These are phyloP conservation scores for Candida sithepensis DNA, from an alignment of 805 yeast species.

Conservation along the genomic window DNA sequence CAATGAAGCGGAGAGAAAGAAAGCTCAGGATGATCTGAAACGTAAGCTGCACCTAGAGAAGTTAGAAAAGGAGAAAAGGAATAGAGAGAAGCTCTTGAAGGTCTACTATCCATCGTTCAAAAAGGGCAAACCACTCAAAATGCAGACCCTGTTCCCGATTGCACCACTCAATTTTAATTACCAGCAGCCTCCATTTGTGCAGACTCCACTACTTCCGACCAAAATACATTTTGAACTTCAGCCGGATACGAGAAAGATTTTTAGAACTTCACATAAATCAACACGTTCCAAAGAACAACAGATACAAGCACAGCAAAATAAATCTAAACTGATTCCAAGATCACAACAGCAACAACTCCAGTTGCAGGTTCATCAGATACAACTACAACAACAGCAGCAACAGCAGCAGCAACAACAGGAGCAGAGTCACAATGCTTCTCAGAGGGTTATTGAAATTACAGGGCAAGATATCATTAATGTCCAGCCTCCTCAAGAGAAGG, in stretches of 20 bases:
- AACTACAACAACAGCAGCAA: constrained; percentile 4
- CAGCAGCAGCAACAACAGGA: constrained; percentile 5
- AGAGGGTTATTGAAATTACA: constrained; percentile 24
- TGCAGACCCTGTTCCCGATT: constrained; percentile 63
- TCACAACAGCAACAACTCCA: constrained; percentile 2
- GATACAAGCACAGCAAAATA: background rate
- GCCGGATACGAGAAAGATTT: constrained; percentile 53
- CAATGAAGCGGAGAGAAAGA: constrained; percentile 10
- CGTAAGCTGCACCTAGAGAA: constrained; percentile 11
- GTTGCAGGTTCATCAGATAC: constrained; percentile 3
- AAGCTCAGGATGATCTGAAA: constrained; percentile 7
- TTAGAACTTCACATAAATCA: constrained; percentile 33
- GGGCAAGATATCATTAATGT: constrained; percentile 25
- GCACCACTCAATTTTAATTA: constrained; percentile 51
- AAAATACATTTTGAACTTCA: constrained; percentile 59
- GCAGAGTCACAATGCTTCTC: constrained; percentile 8
- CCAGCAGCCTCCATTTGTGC: constrained; percentile 44
- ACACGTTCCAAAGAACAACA: constrained; percentile 8
- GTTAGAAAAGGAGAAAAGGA: constrained; percentile 29
- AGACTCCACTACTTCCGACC: constrained; percentile 54
- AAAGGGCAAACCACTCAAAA: constrained; percentile 50
- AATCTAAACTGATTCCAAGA: background rate
- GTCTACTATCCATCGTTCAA: constrained; percentile 63
- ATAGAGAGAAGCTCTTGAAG: constrained; percentile 34
- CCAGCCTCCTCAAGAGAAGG: constrained; percentile 11